phyloP scores from a whole-genome alignment of 768 basidiomycete species.

The Rhodocollybia butyracea region DNA sequence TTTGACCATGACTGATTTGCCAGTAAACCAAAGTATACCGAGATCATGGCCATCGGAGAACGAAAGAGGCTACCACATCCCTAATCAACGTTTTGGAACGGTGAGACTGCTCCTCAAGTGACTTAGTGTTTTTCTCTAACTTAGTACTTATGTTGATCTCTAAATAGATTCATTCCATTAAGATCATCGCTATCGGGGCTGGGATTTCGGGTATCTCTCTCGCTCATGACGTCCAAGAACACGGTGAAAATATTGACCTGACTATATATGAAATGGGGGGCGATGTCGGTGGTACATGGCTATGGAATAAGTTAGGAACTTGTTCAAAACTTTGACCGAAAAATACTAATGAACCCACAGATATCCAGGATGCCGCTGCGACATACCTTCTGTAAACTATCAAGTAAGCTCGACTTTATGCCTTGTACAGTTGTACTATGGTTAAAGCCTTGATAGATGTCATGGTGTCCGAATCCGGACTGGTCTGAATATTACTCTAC shows the following conservation, averaged over 20 bases:
- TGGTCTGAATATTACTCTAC: conserved; percentile 47
- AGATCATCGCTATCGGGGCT: conserved; percentile 41
- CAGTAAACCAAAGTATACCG: neutral
- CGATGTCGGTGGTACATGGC: conserved; percentile 49
- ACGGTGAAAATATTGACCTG: conserved; percentile 36
- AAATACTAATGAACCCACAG: conserved; percentile 5
- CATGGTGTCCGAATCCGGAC: conserved; percentile 30
- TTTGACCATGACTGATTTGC: neutral
- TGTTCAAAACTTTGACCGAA: conserved; percentile 14
- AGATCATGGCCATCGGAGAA: conserved; percentile 17
- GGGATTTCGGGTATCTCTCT: conserved; percentile 41
- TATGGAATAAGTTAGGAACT: conserved; percentile 27
- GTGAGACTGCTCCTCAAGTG: conserved; percentile 6
- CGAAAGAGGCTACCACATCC: conserved; percentile 18
- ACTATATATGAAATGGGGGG: conserved; percentile 45
- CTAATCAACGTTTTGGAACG: conserved; percentile 16
- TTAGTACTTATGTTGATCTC: neutral
- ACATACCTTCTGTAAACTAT: conserved; percentile 36
- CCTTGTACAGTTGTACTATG: neutral
- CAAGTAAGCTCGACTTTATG: conserved; percentile 1
- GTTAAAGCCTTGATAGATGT: conserved; percentile 10
- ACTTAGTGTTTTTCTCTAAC: too few relatives aligned
- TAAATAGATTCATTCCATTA: conserved; percentile 27
- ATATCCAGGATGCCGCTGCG: conserved; percentile 39
- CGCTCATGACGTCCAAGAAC: conserved; percentile 18